Base-by-base conservation (phyloP, 2,329 filamentous ascomycete genomes). In the Beauveria varroae region DNA sequence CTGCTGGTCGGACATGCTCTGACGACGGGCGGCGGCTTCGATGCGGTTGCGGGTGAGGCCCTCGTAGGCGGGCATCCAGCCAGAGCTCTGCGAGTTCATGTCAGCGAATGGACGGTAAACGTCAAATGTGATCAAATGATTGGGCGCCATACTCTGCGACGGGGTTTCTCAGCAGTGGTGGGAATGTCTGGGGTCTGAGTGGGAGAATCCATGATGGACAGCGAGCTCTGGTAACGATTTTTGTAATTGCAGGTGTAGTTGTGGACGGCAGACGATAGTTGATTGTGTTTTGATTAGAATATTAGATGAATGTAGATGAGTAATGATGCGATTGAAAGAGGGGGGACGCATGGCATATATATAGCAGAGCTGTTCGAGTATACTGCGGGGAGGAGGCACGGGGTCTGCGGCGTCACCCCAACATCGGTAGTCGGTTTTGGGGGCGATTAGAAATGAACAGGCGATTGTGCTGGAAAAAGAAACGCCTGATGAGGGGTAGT, bases 1-100 rank as follows among this genome's bases (percentile, higher is more conserved):
- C 62, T 77, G 76, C 68, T 85, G 82, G 62, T 86, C 83, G 34
- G 75, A 76, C 66, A 85, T 73, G 67, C 81, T 84, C 67, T 81
- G 77, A 6, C 83, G 80, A 16, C 82, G 79, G n/a, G 78, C 77
- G 2, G 62, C 66, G 26, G 79, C 76, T 62, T 71, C 70, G 58
- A 78, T 69, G 56, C 81, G 78, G 71, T 83, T 84, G 61, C 81
- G 77, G 63, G 78, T 73, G 1, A 86, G 78, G 14, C 77, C 73
- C 5, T 82, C 78, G 69, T 84, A 86, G 57, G 72, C 68, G 26
- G 74, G 74, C 66, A 80, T 73, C 53, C 78, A 76, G 52, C 77
- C 73, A 8, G 79, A 81, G 67, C 77, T 78, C 76, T 79, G 61
- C 30, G 16, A 18, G n/a, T 47, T 3, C 22, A 10, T 24, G 28